Base-by-base conservation (phyloP, 225 moss, liverwort and hornwort genomes). In the Antitrichia curtipendula region DNA sequence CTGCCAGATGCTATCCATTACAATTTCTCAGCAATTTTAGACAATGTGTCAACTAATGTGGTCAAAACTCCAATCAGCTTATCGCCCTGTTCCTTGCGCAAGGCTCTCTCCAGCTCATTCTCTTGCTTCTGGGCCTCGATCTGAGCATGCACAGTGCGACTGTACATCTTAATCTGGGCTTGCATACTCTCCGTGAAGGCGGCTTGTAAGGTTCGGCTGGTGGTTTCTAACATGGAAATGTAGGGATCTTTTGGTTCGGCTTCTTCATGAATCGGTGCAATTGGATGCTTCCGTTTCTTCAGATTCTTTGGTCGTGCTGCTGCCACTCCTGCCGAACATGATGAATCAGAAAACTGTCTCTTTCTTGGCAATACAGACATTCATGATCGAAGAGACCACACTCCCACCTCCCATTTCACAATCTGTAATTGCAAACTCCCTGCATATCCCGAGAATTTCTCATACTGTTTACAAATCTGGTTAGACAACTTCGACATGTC, bases 91-190 rank as follows among this genome's bases (percentile, higher is more conserved):
- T 93, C 93, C 86, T 89, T 93, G 71, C 92, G 91, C 88, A 90
- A 84, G 29, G 89, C 90, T 86, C 92, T 89, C 91, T 93, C 93
- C 31, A 93, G 75, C 84, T 88, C 93, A 34, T 92, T 89, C 61
- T 92, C 90, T 66, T 93, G 90, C 84, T 86, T 93, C 54, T 92
- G 93, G 66, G 93, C 93, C 88, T 92, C 93, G 23, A 93, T 89
- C 86, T 93, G 93, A 58, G 92, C 90, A 81, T 93, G 90, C 84
- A 93, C 92, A 53, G 85, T 92, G 84, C 91, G 90, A 84, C 89
- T 92, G 60, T 93, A 91, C 87, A 92, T 89, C 92, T 91, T 93
- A 54, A 92, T 88, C 91, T 92, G 91, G 47, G 93, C 88, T 92
- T 93, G 93, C 89, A 93, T 86, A 50, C 88, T 90, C 65, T 93